Evolutionary conservation across 768 basidiomycete species (phyloP), one percentile per base, ranked within the genome.

Genomic region (Russula lepida): DNA sequence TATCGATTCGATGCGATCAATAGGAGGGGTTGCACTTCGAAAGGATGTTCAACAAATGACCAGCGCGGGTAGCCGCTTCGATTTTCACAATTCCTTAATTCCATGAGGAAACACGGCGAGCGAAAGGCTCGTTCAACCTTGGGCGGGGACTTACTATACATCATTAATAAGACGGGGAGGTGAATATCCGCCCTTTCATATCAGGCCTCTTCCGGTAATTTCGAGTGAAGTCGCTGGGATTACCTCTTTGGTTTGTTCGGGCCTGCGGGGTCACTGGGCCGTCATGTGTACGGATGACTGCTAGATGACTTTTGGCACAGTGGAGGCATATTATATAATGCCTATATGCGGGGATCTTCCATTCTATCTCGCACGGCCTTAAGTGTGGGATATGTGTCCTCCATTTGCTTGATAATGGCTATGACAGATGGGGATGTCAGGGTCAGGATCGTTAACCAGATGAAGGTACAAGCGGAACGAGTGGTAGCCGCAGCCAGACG

Each of bases 121-220:
- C n/a, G 17, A 41, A 50, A 33, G 35, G 39, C 27, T 28, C 19
- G 53, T 2, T 17, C 19, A 41, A 25, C 32, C 17, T 41, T 23
- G 35, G 49, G 44, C 58, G 58, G 50, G 30, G 58, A 59, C 54
- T 61, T 56, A 15, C 47, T 19, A 44, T 44, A 30, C 11, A 39
- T 25, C n/a, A n/a, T n/a, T n/a, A n/a, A n/a, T 33, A 41, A 28
- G 46, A 37, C 19, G 32, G 33, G 27, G 25, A 32, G 6, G 50
- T 35, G 51, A 50, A 50, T 32, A 41, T 50, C 54, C 39, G 21
- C 37, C 44, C 11, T 30, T 48, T 54, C 53, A 41, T 48, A 55
- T 50, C 17, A 50, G n/a, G 13, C 52, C 12, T 23, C 32, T 25
- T 48, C 47, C 46, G 37, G 39, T 13, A 6, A 30, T 54, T 54